These are phyloP conservation scores for Fusarium paranaense DNA, from an alignment of 2,329 filamentous ascomycete genomes.

Conservation along the genomic window DNA sequence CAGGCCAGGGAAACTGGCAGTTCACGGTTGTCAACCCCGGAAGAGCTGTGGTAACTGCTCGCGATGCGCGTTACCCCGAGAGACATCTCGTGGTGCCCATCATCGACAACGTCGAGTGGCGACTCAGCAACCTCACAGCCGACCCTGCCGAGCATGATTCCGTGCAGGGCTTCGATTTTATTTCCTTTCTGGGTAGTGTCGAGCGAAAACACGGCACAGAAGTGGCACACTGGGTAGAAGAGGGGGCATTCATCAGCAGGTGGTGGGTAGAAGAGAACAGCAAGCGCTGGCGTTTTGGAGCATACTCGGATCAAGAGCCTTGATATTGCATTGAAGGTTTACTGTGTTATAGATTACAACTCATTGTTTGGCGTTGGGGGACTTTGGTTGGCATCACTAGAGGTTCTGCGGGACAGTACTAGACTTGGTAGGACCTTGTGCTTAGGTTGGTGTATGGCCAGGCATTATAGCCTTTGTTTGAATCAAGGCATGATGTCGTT, in stretches of 20 bases:
- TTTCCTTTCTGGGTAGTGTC: slow-evolving; percentile 38
- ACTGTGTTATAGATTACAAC: not conserved
- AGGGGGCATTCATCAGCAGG: slow-evolving; percentile 46
- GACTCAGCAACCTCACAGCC: slow-evolving; percentile 43
- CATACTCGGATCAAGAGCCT: slow-evolving; percentile 1
- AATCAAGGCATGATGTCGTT: not conserved
- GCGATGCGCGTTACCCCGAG: slow-evolving; percentile 46
- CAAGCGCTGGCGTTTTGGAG: slow-evolving; percentile 48
- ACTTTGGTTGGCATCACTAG: not conserved
- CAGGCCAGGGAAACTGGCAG: slow-evolving; percentile 47
- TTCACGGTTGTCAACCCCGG: slow-evolving; percentile 50
- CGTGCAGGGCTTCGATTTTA: slow-evolving; percentile 45
- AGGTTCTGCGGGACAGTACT: not conserved
- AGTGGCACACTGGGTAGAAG: slow-evolving; percentile 46
- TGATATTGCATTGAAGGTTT: not conserved
- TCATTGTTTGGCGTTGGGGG: slow-evolving; percentile 1
- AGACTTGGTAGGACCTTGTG: not conserved
- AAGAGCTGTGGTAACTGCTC: slow-evolving; percentile 46
- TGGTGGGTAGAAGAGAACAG: slow-evolving; percentile 52
- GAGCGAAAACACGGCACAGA: slow-evolving; percentile 39
- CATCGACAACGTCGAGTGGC: slow-evolving; percentile 48
- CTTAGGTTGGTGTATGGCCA: not conserved
- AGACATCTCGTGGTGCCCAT: slow-evolving; percentile 48
- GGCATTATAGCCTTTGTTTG: not conserved
- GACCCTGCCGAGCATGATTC: slow-evolving; percentile 44